Evolutionary conservation across 2,329 filamentous ascomycete species (phyloP).

Genomic region (Teratosphaeria pseudoeucalypti): DNA sequence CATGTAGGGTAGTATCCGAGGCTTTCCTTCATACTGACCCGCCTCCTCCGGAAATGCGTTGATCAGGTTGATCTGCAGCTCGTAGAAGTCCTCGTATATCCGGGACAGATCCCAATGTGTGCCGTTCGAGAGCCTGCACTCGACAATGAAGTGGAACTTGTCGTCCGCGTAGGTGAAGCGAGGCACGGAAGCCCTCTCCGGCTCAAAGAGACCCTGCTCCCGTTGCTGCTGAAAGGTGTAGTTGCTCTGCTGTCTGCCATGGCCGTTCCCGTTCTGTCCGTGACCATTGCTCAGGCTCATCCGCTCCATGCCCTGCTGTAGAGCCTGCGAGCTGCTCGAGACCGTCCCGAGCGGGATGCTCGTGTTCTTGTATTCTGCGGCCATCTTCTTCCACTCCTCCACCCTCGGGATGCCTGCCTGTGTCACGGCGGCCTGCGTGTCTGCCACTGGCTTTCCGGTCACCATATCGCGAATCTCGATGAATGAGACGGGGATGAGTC

Average conservation of each 20-base stretch:
- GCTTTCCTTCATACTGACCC: constrained; percentile 63
- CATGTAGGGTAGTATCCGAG: constrained; percentile 90
- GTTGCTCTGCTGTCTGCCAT: constrained; percentile 21
- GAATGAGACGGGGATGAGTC: constrained; percentile 90
- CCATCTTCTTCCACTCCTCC: constrained; percentile 99
- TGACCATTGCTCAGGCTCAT: constrained; percentile 58
- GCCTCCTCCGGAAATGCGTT: constrained; percentile 87
- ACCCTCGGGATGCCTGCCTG: constrained; percentile 86
- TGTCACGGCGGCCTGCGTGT: constrained; percentile 75
- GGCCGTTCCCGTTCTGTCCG: constrained; percentile 16
- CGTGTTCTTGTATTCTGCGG: constrained; percentile 97
- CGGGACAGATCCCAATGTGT: constrained; percentile 85
- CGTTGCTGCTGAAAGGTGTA: constrained; percentile 33
- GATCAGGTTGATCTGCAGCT: constrained; percentile 91
- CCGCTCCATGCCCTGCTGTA: constrained; percentile 55
- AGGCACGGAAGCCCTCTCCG: constrained; percentile 74
- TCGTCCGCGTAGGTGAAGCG: constrained; percentile 93
- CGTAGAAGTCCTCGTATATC: constrained; percentile 98
- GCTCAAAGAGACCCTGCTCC: constrained; percentile 49
- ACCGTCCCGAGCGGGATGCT: constrained; percentile 90
- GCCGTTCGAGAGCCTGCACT: constrained; percentile 81
- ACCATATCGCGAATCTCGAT: constrained; percentile 94
- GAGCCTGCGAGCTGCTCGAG: constrained; percentile 32
- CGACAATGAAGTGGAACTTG: constrained; percentile 98
- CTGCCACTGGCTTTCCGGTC: constrained; percentile 68